A percentile compares a stretch with the other conserved stretches of the same genome.
These are phyloP conservation scores for Artemisia tridentata DNA, from an alignment of 129 eudicot species.

Conservation along the genomic window DNA sequence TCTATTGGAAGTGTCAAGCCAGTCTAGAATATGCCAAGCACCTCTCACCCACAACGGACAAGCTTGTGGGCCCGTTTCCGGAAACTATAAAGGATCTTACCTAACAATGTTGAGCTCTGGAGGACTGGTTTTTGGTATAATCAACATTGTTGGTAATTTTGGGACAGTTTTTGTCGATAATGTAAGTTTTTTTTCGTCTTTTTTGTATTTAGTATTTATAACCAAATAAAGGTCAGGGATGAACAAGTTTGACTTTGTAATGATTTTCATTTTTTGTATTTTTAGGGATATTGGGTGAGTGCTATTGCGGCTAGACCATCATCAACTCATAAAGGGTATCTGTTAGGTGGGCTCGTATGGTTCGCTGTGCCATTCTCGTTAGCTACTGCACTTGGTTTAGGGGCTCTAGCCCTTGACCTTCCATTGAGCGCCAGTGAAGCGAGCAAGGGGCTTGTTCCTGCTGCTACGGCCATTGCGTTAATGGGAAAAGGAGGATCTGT, in stretches of 20 bases:
- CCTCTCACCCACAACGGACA: constrained; percentile 78
- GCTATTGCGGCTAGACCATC: constrained; percentile 99
- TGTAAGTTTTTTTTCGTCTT: constrained; percentile 35
- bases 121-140: constrained; percentile 87
- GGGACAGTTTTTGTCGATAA: constrained; percentile 98
- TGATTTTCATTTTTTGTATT: neutral
- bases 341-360: constrained; percentile 95
- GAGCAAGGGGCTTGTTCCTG: constrained; percentile 88
- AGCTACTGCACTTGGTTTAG: constrained; percentile 89
- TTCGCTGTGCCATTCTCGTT: constrained; percentile 95
- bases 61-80: constrained; percentile 84
- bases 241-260: neutral
- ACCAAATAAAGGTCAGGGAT: neutral
- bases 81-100: constrained; percentile 84
- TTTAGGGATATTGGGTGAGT: constrained; percentile 97
- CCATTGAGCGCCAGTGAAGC: constrained; percentile 92
- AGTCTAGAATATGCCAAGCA: constrained; percentile 68
- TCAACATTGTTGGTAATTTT: constrained; percentile 94
- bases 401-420: constrained; percentile 91
- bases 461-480: constrained; percentile 95
- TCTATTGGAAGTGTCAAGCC: constrained; percentile 75
- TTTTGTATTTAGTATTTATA: neutral
- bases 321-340: constrained; percentile 95
- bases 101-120: constrained; percentile 94
- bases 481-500: constrained; percentile 97